Conservation (phyloP, 2,329 filamentous ascomycete genomes). For the Fusarium oxysporum region DNA sequence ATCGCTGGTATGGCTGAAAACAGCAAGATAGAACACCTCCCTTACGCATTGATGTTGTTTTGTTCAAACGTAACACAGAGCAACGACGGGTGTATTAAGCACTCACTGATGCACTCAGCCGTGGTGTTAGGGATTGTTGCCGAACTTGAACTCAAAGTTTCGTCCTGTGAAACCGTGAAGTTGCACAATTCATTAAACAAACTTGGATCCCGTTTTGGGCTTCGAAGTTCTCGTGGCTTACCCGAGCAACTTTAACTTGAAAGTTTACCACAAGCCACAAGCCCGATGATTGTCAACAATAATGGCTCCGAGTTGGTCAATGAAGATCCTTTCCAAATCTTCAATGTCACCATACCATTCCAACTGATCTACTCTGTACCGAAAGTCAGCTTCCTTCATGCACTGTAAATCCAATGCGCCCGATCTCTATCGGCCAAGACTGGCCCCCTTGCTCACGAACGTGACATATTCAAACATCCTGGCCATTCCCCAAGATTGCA, state of each 20-base stretch:
- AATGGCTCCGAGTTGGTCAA: not conserved
- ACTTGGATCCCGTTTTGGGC: not conserved
- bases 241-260: not conserved
- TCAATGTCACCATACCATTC: slow-evolving; percentile 18
- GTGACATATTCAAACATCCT: slow-evolving; percentile 13
- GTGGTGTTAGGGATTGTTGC: not conserved
- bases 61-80: not conserved
- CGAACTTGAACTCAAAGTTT: slow-evolving; percentile 9
- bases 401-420: slow-evolving; percentile 18
- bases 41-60: not conserved
- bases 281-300: not conserved
- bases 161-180: slow-evolving; percentile 9
- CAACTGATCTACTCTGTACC: slow-evolving; percentile 12
- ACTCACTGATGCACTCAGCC: not conserved
- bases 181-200: slow-evolving; percentile 23
- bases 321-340: not conserved
- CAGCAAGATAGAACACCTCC: not conserved
- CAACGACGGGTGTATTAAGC: not conserved
- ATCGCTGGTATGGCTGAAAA: not conserved
- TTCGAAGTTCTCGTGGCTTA: not conserved
- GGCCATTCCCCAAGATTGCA: slow-evolving; percentile 10
- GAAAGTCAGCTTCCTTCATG: slow-evolving; percentile 12
- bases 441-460: not conserved
- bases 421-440: slow-evolving; percentile 29
- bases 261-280: not conserved